Conservation (phyloP, 2,329 filamentous ascomycete species). For the Aspergillus quadricinctus region DNA sequence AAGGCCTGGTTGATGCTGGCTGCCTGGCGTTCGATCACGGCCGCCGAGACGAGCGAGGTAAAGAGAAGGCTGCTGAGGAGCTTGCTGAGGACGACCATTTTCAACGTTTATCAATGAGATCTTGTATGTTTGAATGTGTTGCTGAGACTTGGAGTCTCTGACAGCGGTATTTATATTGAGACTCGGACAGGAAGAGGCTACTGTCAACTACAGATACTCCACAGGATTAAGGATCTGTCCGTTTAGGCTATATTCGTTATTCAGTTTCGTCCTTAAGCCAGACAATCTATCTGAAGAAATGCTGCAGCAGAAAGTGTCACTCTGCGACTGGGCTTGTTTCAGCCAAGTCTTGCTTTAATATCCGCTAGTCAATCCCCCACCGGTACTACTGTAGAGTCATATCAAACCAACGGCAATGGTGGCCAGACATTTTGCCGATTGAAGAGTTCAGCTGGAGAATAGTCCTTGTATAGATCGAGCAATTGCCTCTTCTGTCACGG, state of each 20-base stretch:
- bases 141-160: background rate
- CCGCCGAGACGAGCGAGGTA: conserved; percentile 4
- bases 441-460: background rate
- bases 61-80: conserved; percentile 3
- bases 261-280: background rate
- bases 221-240: background rate
- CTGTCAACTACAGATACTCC: background rate
- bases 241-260: background rate
- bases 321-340: background rate
- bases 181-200: too few species aligned
- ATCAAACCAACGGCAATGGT: background rate
- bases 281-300: background rate
- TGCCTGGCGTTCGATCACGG: conserved; percentile 9
- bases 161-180: background rate
- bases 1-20: conserved; percentile 51
- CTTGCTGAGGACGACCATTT: conserved; percentile 8
- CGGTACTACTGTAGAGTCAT: background rate
- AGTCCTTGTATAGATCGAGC: background rate
- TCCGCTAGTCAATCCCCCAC: background rate
- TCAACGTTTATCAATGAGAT: background rate
- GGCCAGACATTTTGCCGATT: background rate
- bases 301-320: background rate
- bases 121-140: background rate
- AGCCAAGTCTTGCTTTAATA: background rate
- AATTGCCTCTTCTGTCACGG: background rate